phyloP scores from a whole-genome alignment of 2,329 filamentous ascomycete species.

The Boeremia exigua region DNA sequence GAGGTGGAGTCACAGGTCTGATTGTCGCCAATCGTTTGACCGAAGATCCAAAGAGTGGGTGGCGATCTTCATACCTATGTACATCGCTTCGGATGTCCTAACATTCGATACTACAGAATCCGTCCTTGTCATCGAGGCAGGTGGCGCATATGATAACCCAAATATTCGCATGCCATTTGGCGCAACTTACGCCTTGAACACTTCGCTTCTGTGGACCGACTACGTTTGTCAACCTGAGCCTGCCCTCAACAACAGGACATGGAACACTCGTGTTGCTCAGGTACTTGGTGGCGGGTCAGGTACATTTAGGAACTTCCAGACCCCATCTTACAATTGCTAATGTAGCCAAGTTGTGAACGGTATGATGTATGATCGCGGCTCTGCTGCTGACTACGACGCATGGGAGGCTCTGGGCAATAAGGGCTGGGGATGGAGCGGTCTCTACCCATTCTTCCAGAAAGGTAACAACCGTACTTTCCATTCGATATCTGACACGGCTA shows the following conservation, averaged over 20 bases:
- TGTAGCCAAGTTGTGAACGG: slow-evolving; percentile 36
- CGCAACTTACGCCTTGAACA: slow-evolving; percentile 29
- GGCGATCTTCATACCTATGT: neutral
- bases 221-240: slow-evolving; percentile 30
- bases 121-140: slow-evolving; percentile 40
- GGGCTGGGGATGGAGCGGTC: slow-evolving; percentile 64
- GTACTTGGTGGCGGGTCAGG: slow-evolving; percentile 34
- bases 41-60: slow-evolving; percentile 24
- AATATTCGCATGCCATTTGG: slow-evolving; percentile 33
- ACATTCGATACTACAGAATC: slow-evolving; percentile 19
- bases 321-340: neutral
- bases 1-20: slow-evolving; percentile 35
- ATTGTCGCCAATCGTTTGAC: slow-evolving; percentile 34
- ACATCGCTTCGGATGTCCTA: neutral
- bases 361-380: slow-evolving; percentile 47
- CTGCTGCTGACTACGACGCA: slow-evolving; percentile 54
- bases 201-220: slow-evolving; percentile 24
- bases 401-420: slow-evolving; percentile 66
- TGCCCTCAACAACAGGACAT: slow-evolving; percentile 24
- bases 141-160: slow-evolving; percentile 29
- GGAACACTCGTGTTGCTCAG: slow-evolving; percentile 23
- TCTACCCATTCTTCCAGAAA: slow-evolving; percentile 45
- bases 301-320: slow-evolving; percentile 34
- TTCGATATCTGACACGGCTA: neutral
- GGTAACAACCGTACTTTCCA: neutral